Conservation (phyloP, 352 stramenopile genomes). For the Phytophthora hybrid region DNA sequence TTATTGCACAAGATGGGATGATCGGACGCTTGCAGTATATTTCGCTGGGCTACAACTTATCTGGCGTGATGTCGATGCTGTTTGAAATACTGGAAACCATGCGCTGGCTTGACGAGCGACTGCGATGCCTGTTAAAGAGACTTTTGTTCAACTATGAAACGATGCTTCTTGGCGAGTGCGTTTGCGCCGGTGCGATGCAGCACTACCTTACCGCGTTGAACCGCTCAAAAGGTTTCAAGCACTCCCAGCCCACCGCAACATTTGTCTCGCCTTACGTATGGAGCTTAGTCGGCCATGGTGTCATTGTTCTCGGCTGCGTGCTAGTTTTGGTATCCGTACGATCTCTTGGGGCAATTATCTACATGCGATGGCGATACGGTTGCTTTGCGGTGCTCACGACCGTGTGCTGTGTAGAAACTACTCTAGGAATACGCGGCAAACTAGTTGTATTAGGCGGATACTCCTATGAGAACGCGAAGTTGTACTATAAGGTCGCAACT, state of each 20-base stretch:
- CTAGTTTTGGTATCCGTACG: slow-evolving; percentile 30
- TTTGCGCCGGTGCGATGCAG: slow-evolving; percentile 37
- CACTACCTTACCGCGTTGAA: slow-evolving; percentile 42
- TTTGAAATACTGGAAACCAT: slow-evolving; percentile 49
- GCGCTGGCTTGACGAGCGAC: slow-evolving; percentile 26
- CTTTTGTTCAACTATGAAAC: slow-evolving; percentile 50
- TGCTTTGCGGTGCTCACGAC: slow-evolving; percentile 26
- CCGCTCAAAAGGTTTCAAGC: slow-evolving; percentile 24
- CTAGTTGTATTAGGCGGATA: slow-evolving; percentile 36
- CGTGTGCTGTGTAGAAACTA: slow-evolving; percentile 34
- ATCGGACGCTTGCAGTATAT: slow-evolving; percentile 41
- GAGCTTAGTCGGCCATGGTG: slow-evolving; percentile 41
- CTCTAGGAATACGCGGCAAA: slow-evolving; percentile 28
- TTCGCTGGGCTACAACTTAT: slow-evolving; percentile 48
- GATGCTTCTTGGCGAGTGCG: slow-evolving; percentile 38
- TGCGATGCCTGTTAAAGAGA: slow-evolving; percentile 31
- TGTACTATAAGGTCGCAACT: slow-evolving; percentile 33
- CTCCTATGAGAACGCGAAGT: slow-evolving; percentile 23
- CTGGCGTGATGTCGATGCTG: slow-evolving; percentile 43
- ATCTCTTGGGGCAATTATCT: slow-evolving; percentile 33
- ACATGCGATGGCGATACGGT: slow-evolving; percentile 24
- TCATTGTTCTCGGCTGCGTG: slow-evolving; percentile 34
- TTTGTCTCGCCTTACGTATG: slow-evolving; percentile 40
- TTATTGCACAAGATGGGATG: slow-evolving; percentile 44
- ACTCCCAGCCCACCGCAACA: slow-evolving; percentile 11